These are phyloP conservation scores for Gautieria morchelliformis DNA, from an alignment of 768 basidiomycete species.

Conservation along the genomic window DNA sequence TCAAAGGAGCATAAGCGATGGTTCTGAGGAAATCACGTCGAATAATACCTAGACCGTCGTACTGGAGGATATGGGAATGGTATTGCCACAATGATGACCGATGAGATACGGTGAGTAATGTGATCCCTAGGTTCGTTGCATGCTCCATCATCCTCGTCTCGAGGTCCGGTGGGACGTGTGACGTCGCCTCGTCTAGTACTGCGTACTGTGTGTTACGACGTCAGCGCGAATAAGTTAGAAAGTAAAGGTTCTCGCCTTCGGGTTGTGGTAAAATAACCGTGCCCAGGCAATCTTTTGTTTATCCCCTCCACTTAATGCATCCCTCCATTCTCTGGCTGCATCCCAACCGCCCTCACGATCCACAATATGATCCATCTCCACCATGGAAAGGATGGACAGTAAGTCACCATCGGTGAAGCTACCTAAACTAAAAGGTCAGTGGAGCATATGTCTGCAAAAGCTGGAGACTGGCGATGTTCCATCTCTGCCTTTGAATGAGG, in stretches of 20 bases:
- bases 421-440: constrained; percentile 26
- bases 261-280: constrained; percentile 87
- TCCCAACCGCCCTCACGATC: constrained; percentile 98
- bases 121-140: constrained; percentile 80
- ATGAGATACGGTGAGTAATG: constrained; percentile 90
- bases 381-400: constrained; percentile 55
- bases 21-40: neutral
- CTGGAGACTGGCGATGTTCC: constrained; percentile 49
- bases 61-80: constrained; percentile 80
- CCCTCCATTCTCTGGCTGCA: constrained; percentile 82
- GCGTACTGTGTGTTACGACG: constrained; percentile 57
- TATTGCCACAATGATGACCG: constrained; percentile 91
- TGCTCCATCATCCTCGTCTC: constrained; percentile 94
- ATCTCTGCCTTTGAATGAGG: constrained; percentile 79
- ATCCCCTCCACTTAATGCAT: constrained; percentile 88
- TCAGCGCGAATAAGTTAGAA: neutral
- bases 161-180: constrained; percentile 84
- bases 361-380: constrained; percentile 81
- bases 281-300: constrained; percentile 98
- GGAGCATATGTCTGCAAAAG: neutral
- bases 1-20: neutral
- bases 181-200: constrained; percentile 93
- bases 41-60: constrained; percentile 49
- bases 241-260: constrained; percentile 49
- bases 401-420: constrained; percentile 71